These are phyloP conservation scores for Butyriboletus appendiculatus DNA, from an alignment of 1,284 basidiomycete species.

Conservation along the genomic window DNA sequence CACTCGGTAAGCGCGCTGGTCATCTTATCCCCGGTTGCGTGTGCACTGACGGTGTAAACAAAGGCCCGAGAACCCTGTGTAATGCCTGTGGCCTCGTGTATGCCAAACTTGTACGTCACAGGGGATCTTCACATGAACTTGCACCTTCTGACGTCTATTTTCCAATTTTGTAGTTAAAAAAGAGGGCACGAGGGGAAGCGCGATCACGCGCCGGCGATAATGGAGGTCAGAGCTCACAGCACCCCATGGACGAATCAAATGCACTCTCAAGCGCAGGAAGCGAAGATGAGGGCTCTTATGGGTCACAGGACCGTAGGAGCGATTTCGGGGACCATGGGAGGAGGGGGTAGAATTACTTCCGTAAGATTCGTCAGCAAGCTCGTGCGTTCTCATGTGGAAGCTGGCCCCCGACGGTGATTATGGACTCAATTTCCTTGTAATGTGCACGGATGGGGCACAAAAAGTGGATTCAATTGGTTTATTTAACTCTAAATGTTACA, in stretches of 20 bases:
- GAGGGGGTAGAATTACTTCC: conserved; percentile 28
- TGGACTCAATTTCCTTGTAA: conserved; percentile 20
- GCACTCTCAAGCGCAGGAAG: conserved; percentile 36
- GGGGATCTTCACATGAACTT: conserved; percentile 20
- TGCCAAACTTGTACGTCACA: conserved; percentile 54
- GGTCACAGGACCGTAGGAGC: conserved; percentile 38
- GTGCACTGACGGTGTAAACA: conserved; percentile 21
- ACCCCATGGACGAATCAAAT: conserved; percentile 27
- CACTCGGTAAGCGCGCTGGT: conserved; percentile 56
- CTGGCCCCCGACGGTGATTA: conserved; percentile 15
- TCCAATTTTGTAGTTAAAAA: conserved; percentile 34
- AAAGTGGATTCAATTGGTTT: conserved; percentile 5
- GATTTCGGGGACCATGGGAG: conserved; percentile 37
- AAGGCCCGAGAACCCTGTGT: conserved; percentile 58
- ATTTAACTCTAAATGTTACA: conserved; percentile 16
- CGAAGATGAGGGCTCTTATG: conserved; percentile 38
- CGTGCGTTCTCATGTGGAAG: conserved; percentile 23
- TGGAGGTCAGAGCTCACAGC: conserved; percentile 34
- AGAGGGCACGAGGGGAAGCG: conserved; percentile 37
- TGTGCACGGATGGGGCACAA: conserved; percentile 2
- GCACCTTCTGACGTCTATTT: conserved; percentile 17
- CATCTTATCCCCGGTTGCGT: conserved; percentile 28
- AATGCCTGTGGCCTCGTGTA: conserved; percentile 62
- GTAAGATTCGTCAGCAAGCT: conserved; percentile 23
- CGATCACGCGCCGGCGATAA: conserved; percentile 27